phyloP scores from a whole-genome alignment of 2,329 filamentous ascomycete species.

The Colletotrichum noveboracense region DNA sequence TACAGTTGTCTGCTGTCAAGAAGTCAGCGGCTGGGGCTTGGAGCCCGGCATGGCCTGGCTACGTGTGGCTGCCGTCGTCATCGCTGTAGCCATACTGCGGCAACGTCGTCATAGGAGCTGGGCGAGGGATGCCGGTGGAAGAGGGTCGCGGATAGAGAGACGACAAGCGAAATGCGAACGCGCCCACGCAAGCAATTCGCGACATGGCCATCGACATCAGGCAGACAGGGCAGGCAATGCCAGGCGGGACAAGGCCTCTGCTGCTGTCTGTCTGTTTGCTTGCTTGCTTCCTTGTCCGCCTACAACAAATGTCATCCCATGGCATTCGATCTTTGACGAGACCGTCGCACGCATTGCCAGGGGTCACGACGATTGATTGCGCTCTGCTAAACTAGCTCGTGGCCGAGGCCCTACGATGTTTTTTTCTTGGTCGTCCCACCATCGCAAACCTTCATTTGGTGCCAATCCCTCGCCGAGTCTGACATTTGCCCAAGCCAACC shows the following conservation, averaged over 20 bases:
- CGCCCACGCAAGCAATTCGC: background rate
- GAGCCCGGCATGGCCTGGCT: background rate
- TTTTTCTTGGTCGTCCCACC: conserved; percentile 8
- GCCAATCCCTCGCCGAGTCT: background rate
- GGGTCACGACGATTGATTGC: background rate
- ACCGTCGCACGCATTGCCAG: background rate
- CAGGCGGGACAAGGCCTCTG: background rate
- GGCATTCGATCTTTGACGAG: background rate
- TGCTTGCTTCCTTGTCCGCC: background rate
- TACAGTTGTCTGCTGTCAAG: background rate
- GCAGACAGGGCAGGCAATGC: background rate
- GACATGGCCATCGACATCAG: background rate
- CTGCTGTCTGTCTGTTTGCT: background rate
- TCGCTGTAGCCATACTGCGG: background rate
- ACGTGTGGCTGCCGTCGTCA: conserved; percentile 17
- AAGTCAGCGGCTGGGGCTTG: background rate
- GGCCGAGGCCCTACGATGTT: background rate
- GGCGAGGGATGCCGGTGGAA: background rate
- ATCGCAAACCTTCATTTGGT: conserved; percentile 5
- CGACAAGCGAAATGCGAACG: background rate
- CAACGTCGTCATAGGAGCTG: background rate
- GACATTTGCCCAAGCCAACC: background rate
- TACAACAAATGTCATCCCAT: conserved; percentile 6
- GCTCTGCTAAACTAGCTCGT: background rate
- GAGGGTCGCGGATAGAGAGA: background rate